These are phyloP conservation scores for Trichoderma breve DNA, from an alignment of 2,329 filamentous ascomycete genomes.

Conservation along the genomic window DNA sequence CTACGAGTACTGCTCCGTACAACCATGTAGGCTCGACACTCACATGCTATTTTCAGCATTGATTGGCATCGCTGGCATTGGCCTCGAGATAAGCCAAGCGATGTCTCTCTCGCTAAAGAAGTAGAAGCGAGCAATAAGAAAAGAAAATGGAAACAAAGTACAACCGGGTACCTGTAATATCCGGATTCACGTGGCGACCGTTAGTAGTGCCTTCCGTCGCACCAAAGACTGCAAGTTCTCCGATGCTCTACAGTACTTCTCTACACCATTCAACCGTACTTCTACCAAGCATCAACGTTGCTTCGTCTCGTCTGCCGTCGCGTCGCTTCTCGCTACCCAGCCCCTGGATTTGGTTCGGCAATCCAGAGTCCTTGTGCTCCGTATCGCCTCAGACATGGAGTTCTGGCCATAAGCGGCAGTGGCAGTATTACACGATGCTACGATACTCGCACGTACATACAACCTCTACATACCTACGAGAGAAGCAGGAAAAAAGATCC, in stretches of 20 bases:
- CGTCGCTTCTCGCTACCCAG: constrained; percentile 17
- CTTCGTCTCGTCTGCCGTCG: constrained; percentile 3
- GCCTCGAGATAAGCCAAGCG: not conserved
- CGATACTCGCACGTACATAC: not conserved
- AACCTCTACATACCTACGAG: not conserved
- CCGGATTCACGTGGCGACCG: not conserved
- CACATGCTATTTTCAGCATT: not conserved
- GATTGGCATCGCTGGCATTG: not conserved
- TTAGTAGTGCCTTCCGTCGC: not conserved
- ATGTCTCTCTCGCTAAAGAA: not conserved
- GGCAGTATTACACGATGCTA: not conserved
- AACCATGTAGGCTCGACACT: not conserved
- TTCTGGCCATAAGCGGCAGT: not conserved
- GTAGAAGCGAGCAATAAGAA: not conserved
- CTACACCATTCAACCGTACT: not conserved
- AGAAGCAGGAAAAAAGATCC: not conserved
- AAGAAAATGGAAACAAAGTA: not conserved
- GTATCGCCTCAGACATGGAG: not conserved
- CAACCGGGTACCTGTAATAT: not conserved
- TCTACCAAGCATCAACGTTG: not conserved
- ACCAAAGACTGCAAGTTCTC: not conserved
- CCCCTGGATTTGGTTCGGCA: constrained; percentile 14
- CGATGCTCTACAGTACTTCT: not conserved
- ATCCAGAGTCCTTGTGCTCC: not conserved
- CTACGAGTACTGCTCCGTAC: no score